Evolutionary conservation across 2,329 filamentous ascomycete genomes (phyloP).

Genomic region (Tolypocladium amazonense): DNA sequence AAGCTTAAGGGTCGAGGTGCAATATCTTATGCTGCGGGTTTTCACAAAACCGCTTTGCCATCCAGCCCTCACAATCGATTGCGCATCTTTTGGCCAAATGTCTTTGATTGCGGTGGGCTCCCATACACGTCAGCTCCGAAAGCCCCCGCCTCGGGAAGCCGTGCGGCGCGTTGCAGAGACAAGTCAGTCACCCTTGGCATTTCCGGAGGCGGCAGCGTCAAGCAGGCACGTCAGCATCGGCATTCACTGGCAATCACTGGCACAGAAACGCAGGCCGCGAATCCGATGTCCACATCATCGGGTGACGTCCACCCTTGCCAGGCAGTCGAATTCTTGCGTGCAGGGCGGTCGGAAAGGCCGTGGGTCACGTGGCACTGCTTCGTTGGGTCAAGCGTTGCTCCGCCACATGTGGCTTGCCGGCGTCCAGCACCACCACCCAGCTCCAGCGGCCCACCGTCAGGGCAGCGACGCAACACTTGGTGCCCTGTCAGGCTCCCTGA

Average conservation of each 20-base stretch:
- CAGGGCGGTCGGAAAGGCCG: neutral
- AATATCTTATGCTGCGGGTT: neutral
- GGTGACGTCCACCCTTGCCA: conserved; percentile 7
- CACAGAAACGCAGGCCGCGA: neutral
- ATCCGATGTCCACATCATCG: conserved; percentile 3
- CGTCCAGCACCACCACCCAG: neutral
- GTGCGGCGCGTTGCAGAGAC: neutral
- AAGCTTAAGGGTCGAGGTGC: neutral
- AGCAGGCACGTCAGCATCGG: neutral
- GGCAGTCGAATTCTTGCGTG: neutral
- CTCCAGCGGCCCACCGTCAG: conserved; percentile 2
- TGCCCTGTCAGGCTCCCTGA: conserved; percentile 19
- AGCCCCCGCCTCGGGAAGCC: neutral
- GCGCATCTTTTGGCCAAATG: too few relatives aligned
- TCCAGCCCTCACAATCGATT: neutral
- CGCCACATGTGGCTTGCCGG: conserved; percentile 5
- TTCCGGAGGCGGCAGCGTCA: neutral
- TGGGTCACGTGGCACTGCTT: neutral
- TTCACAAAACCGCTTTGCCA: neutral
- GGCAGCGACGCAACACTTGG: conserved; percentile 10
- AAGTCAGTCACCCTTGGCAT: neutral
- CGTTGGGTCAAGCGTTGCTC: neutral
- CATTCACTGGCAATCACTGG: neutral
- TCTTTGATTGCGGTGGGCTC: neutral
- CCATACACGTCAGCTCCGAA: neutral